These are phyloP conservation scores for Dictyostelium purpureum DNA, from an alignment of 78 protist species.

Conservation along the genomic window DNA sequence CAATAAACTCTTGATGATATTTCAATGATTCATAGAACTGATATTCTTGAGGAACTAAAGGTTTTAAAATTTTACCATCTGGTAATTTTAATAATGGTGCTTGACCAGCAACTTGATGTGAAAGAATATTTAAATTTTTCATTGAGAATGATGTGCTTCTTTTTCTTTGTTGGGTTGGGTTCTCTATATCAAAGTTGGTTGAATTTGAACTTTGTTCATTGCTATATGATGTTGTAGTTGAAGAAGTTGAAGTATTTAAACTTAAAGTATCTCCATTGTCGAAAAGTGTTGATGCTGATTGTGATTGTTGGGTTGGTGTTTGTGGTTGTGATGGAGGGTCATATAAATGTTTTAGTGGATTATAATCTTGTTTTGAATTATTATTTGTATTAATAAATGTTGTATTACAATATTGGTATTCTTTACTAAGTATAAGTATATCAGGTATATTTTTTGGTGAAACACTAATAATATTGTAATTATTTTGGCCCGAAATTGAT, in stretches of 20 bases:
- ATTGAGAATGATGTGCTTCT: constrained; percentile 54
- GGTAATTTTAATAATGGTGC: constrained; percentile 70
- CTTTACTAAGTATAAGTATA: background rate
- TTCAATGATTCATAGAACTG: constrained; percentile 61
- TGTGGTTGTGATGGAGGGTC: background rate
- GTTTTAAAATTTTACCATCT: constrained; percentile 65
- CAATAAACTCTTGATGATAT: constrained; percentile 47
- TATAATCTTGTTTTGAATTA: background rate
- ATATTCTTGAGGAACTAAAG: constrained; percentile 57
- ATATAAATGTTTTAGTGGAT: constrained; percentile 25
- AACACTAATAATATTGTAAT: background rate
- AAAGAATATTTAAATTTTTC: constrained; percentile 37
- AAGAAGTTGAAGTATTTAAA: no score
- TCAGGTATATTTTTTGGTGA: background rate
- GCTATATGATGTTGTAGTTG: no score
- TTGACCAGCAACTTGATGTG: constrained; percentile 76
- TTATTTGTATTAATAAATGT: background rate
- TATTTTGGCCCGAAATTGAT: background rate
- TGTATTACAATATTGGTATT: constrained; percentile 21
- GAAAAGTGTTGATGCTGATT: background rate
- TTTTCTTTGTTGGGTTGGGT: background rate
- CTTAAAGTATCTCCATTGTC: no score
- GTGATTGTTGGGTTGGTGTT: background rate
- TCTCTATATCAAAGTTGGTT: background rate
- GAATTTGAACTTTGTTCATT: constrained; percentile 34